Evolutionary conservation across 345 rosid genomes (phyloP), one percentile per base, ranked within the genome.

Genomic region (Euphorbia peplus): DNA sequence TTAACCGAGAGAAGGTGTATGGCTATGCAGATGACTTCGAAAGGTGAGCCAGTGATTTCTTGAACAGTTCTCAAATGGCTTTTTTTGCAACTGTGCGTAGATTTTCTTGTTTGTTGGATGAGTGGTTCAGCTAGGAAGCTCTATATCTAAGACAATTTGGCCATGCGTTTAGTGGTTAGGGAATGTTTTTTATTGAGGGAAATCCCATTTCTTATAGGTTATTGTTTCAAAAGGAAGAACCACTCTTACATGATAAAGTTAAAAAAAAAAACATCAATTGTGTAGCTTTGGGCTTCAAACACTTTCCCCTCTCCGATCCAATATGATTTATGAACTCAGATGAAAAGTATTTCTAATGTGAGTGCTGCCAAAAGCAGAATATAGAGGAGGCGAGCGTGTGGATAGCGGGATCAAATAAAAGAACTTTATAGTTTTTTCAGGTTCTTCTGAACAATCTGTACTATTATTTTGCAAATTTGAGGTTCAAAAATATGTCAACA

Each of bases 1-100:
- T 90, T 77, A 79, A 47, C 75, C 87, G 93, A 30, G 95, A 89
- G 56, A 80, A 70, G 75, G 75, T 86, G 30, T 84, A 87, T 73
- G 97, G 88, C 67, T 89, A 87, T 73, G 73, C 85, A 3, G 97
- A 91, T 66, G 93, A 91, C 87, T 78, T 91, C 78, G 97, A 91
- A 69, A 79, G 95, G 97, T 91, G 30, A 73, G 90, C 76, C 62
- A 54, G 58, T 69, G 42, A 55, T 74, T 61, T 64, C 63, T 72
- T 19, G 64, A 14, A 10, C 47, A 55, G 52, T 42, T 66, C 71
- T 1, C 28, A 41, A 16, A 21, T 56, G 9, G 15, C 11, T 52
- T 53, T 13, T 15, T 24, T 72, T 5, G 10, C 41, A 35, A 29
- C 19, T 18, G 14, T 37, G 16, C 24, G 28, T 6, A 16, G 37